Evolutionary conservation across 305 asterid genomes (phyloP), one percentile per base, ranked within the genome.

Genomic region (Fraxinus dipetala): DNA sequence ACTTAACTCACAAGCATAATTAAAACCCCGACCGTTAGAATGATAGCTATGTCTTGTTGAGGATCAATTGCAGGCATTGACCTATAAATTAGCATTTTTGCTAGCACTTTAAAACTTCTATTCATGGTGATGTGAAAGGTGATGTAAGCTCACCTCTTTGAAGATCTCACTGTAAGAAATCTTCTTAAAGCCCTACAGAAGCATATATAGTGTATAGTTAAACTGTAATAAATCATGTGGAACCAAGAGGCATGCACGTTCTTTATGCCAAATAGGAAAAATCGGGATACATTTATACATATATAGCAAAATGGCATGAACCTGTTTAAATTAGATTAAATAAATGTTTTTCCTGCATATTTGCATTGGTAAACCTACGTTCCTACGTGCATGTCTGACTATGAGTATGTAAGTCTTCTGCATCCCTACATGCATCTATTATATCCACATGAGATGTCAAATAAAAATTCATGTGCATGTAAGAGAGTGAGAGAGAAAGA

Each of bases 81-180:
- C 54, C n/a, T 45, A 45, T 45, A 45, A 45, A 45, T 45, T 13
- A 11, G n/a, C 54, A 45, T 45, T 45, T 38, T 11, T 45, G n/a
- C n/a, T 45, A 45, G 54, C 54, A 13, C 54, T 45, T 43, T 11
- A 28, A 5, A 73, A 84, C 16, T 13, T 32, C 51, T 63, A 16
- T 35, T 59, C 22, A 34, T 35, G 22, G n/a, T 28, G 61, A 82
- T 35, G 69, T n/a, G 61, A 79, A 70, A 77, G 69, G 80, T 65
- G 35, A 76, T 65, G 72, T 35, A 30, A 76, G 77, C 91, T 85
- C 84, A 94, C 98, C 97, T 94, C 98, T 75, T 91, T 89, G 89
- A 95, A 95, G 85, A 92, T 90, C 86, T 91, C 88, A 80, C 99
- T 92, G 85, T 87, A 83, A 86, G 90, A 91, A 77, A 87, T 85